Base-by-base conservation (phyloP, 2,329 filamentous ascomycete species). In the Magnaporthiopsis rhizophila region DNA sequence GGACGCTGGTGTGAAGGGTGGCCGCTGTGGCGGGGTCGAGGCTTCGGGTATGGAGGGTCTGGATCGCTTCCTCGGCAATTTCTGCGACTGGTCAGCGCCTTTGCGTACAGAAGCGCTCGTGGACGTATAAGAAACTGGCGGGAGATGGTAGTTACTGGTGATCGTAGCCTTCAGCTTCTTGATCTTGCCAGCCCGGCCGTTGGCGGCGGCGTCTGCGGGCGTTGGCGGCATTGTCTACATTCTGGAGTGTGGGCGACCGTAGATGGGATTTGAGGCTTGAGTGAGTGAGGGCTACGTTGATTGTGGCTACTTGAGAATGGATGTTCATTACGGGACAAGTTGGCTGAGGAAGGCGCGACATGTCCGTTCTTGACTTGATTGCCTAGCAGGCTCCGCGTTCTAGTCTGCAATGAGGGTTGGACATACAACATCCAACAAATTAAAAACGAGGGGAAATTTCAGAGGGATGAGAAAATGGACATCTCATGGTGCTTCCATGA, bases 1-100 rank as follows among this genome's bases (percentile, higher is more conserved):
- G 74, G 34, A 84, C 73, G 24, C 83, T 76, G 2, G 71, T 64
- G 36, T 75, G 72, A 0, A 84, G 72, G 3, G 76, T 70, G 21
- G 71, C 68, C 15, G 72, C 62, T 32, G 64, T 66, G 1, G 75
- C 67, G 13, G 69, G 45, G 34, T 71, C 67, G 45, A 66, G 61
- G 9, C 28, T 34, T 28, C 38, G 38, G n/a, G 18, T 18, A 26
- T 26, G 45, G 36, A 62, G 32, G 12, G 1, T 57, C 24, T 57
- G n/a, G 11, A 62, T 62, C 26, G 57, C 24, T 21, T 62, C 61
- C 24, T 62, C 61, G 8, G 61, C 61, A n/a, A 62, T 12, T 9
- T n/a, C 61, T 62, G 15, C 21, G n/a, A 11, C 28, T 30, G 26
- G 38, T 62, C 59, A 61, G 59, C 34, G 30, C 15, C 34, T 15